Evolutionary conservation across 1,284 basidiomycete species (phyloP).

Genomic region (Cryptococcus maquisensis): DNA sequence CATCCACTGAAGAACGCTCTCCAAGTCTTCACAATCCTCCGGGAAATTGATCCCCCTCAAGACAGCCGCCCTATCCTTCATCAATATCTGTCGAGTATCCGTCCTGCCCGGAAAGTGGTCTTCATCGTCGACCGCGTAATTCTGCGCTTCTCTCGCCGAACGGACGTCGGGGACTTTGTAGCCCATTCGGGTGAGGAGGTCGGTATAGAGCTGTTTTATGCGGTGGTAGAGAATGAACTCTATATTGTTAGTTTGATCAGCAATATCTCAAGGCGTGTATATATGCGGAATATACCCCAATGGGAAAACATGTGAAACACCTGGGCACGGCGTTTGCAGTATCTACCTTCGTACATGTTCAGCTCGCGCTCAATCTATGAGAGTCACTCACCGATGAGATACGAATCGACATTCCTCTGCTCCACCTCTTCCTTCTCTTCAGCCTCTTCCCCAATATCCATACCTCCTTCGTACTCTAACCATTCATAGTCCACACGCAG

Average conservation of each 20-base stretch:
- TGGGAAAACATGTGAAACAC: slow-evolving; percentile 73
- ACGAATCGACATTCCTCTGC: slow-evolving; percentile 15
- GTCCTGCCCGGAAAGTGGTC: not conserved
- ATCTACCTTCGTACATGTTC: slow-evolving; percentile 57
- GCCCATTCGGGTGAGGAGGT: not conserved
- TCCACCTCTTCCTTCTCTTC: slow-evolving; percentile 3
- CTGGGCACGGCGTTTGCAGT: slow-evolving; percentile 64
- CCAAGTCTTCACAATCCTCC: not conserved
- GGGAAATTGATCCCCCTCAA: not conserved
- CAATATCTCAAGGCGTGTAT: not conserved
- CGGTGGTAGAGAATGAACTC: not conserved
- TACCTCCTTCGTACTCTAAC: not conserved
- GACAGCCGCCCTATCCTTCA: no score
- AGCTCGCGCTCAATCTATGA: not conserved
- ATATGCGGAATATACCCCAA: slow-evolving; percentile 60
- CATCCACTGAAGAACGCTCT: not conserved
- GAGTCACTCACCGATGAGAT: not conserved
- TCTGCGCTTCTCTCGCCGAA: not conserved
- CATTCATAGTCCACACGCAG: not conserved
- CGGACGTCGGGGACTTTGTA: not conserved
- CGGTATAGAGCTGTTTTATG: not conserved
- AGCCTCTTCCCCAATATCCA: not conserved
- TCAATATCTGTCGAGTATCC: not conserved
- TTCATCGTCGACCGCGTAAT: not conserved
- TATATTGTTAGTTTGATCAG: not conserved